Evolutionary conservation across 768 basidiomycete genomes (phyloP).

Genomic region (Lentinula sp.): DNA sequence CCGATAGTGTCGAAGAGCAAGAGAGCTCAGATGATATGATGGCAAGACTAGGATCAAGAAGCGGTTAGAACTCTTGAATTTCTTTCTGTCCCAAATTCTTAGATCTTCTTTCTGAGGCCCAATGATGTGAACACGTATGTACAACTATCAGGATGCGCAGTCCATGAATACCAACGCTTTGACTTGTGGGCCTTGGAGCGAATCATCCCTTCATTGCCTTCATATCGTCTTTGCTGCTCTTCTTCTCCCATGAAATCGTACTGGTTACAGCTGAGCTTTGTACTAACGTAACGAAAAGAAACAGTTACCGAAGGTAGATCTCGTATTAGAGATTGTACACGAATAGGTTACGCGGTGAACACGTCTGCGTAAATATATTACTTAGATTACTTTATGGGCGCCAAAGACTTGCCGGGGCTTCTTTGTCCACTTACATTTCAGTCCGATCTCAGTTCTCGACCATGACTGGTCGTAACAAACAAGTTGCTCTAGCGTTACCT

Average conservation of each 20-base stretch:
- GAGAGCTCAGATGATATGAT: slow-evolving; percentile 80
- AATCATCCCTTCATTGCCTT: no score
- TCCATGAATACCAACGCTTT: background rate
- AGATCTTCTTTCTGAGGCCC: slow-evolving; percentile 32
- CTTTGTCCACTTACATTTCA: background rate
- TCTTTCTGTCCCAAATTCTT: slow-evolving; percentile 13
- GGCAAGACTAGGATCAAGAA: slow-evolving; percentile 69
- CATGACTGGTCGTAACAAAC: background rate
- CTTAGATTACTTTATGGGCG: background rate
- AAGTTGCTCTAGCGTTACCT: slow-evolving; percentile 14
- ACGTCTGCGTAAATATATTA: background rate
- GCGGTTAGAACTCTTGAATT: slow-evolving; percentile 42
- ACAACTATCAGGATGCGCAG: background rate
- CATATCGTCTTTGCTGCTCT: no score
- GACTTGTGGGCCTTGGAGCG: no score
- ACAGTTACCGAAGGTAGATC: no score
- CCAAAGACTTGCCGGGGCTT: background rate
- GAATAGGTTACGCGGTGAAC: background rate
- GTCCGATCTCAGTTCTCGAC: background rate
- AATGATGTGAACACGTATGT: slow-evolving; percentile 26
- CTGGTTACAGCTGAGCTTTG: no score
- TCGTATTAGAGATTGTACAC: no score
- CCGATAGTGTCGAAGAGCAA: slow-evolving; percentile 80
- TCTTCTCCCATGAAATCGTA: no score
- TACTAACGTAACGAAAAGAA: no score